Base-by-base conservation (phyloP, 2,329 filamentous ascomycete species). In the Hypoxylon sp. region DNA sequence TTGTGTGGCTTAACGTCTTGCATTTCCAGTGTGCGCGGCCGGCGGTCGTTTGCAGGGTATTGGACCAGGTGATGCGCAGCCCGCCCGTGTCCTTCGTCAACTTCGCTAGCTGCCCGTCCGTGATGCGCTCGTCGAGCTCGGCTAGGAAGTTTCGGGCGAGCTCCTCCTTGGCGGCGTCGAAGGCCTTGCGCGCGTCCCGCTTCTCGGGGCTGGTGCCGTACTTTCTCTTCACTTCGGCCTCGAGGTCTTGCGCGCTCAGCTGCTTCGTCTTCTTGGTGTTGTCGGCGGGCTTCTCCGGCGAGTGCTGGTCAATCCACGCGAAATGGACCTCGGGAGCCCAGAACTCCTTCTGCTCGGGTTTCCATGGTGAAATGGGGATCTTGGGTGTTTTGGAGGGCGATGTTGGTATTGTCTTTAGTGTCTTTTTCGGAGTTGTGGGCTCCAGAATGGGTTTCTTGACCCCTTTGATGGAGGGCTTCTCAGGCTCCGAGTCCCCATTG, bases 11-110 rank as follows among this genome's bases (percentile, higher is more conserved):
- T 84, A 21, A 77, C 11, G 83, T 85, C 73, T 90, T 89, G 21
- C 87, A 84, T 70, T 85, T 88, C 90, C 91, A 93, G 72, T 87
- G 90, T 27, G 91, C 91, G 41, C 91, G 85, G 0, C 92, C 92
- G 12, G 92, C 92, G 0, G 92, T 95, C 1, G 90, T 91, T 74
- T 90, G 91, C 54, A 96, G 86, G n/a, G 87, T 92, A 71, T 91
- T 92, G 65, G 85, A 89, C 92, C 92, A 96, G 45, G 87, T 78
- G 37, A 95, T 83, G 60, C 86, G 85, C 48, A 95, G 84, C 0
- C 92, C 92, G 16, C 92, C 91, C 0, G 91, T 91, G 0, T 82
- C 78, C 1, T 82, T 81, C 0, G 91, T 83, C 19, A 94, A 81
- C 23, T 82, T 72, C 0, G 81, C 76, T 6, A 96, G 85, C 65